These are phyloP conservation scores for Backusella parvicylindrica DNA, from an alignment of 192 early-diverging fungal species.

Conservation along the genomic window DNA sequence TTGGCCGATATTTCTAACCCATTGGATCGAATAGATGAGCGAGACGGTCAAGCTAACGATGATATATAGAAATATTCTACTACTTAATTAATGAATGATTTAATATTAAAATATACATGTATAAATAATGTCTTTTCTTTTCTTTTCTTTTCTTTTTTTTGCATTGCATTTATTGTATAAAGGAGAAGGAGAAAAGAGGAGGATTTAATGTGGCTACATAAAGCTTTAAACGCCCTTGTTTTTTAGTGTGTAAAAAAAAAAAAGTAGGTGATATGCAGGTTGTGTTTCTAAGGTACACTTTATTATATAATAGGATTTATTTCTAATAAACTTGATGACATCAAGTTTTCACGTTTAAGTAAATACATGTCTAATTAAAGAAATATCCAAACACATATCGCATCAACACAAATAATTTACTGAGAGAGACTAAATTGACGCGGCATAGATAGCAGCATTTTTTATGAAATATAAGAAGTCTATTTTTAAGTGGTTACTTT, in stretches of 20 bases:
- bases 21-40: not conserved
- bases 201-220: not conserved
- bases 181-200: not conserved
- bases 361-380: too few relatives aligned
- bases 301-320: not conserved
- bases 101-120: not conserved
- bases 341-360: not conserved
- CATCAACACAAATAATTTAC: too few relatives aligned
- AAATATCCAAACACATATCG: too few relatives aligned
- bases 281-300: not conserved
- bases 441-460: not conserved
- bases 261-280: not conserved
- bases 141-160: not conserved
- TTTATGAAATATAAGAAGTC: not conserved
- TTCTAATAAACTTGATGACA: not conserved
- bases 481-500: not conserved
- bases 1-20: not conserved
- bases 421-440: too few relatives aligned
- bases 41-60: not conserved
- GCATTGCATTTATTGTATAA: not conserved
- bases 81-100: not conserved
- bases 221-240: too few relatives aligned
- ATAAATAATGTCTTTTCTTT: not conserved
- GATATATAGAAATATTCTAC: not conserved
- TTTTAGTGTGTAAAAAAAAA: not conserved